Evolutionary conservation across 257 asterid species (phyloP).

Genomic region (Solanum verrucosum): DNA sequence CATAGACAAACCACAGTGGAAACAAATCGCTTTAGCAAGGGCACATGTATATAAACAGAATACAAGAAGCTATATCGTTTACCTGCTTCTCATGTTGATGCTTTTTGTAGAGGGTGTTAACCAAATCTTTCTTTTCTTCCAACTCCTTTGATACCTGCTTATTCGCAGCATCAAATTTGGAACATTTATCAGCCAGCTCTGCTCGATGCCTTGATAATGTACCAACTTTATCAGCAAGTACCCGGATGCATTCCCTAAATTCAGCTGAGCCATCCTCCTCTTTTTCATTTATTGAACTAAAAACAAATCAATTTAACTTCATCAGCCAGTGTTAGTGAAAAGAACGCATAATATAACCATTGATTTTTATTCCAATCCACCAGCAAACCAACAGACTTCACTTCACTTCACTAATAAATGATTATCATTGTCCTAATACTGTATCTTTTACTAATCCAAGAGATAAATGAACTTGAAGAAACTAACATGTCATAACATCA

Average conservation of each 20-base stretch:
- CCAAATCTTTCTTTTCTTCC: slow-evolving; percentile 78
- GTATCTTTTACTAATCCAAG: background rate
- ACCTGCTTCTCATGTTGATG: slow-evolving; percentile 97
- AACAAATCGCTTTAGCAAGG: background rate
- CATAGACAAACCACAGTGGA: background rate
- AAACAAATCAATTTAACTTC: slow-evolving; percentile 4
- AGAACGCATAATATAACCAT: background rate
- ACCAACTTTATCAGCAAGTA: slow-evolving; percentile 79
- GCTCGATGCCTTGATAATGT: slow-evolving; percentile 54
- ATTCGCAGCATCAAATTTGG: slow-evolving; percentile 63
- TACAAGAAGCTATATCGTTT: background rate
- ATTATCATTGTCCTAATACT: background rate
- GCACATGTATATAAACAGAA: background rate
- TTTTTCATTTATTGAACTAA: slow-evolving; percentile 50
- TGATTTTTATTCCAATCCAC: background rate
- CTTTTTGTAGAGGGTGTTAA: slow-evolving; percentile 64
- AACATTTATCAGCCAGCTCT: slow-evolving; percentile 58
- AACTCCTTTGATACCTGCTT: slow-evolving; percentile 64
- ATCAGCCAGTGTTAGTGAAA: background rate
- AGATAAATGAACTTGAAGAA: background rate
- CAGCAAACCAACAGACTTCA: background rate
- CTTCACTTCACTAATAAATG: background rate
- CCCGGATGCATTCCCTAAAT: slow-evolving; percentile 70
- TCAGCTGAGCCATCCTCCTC: slow-evolving; percentile 73
- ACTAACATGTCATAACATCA: background rate